A percentile compares a stretch with the other conserved stretches of the same genome.
phyloP scores from a whole-genome alignment of 1,284 basidiomycete genomes.

The Farysia itapuensis region DNA sequence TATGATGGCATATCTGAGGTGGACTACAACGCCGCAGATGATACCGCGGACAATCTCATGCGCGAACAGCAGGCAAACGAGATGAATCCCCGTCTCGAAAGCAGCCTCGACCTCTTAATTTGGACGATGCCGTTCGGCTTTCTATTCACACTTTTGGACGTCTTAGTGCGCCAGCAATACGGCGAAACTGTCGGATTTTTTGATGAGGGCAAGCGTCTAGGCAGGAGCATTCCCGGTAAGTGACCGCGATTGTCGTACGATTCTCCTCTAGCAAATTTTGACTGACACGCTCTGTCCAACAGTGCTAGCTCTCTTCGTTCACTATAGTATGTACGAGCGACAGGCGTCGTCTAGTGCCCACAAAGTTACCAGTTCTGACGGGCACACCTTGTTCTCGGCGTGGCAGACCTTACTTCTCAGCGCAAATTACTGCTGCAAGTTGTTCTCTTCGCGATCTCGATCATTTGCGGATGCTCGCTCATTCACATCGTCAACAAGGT shows the following conservation, averaged over 20 bases:
- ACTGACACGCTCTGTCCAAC: background rate
- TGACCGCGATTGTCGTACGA: background rate
- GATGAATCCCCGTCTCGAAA: slow-evolving; percentile 36
- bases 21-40: slow-evolving; percentile 12
- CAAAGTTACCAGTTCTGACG: too few species aligned
- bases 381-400: background rate
- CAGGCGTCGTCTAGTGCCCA: too few species aligned
- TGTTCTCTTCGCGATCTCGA: slow-evolving; percentile 28
- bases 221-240: slow-evolving; percentile 44
- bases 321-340: slow-evolving; percentile 26
- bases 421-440: slow-evolving; percentile 31
- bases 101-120: slow-evolving; percentile 44
- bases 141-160: slow-evolving; percentile 51
- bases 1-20: slow-evolving; percentile 27
- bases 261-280: background rate
- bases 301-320: slow-evolving; percentile 41
- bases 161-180: slow-evolving; percentile 58
- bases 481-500: slow-evolving; percentile 53
- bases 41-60: slow-evolving; percentile 35
- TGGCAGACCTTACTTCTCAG: slow-evolving; percentile 26
- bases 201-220: slow-evolving; percentile 29
- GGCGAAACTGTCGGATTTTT: slow-evolving; percentile 34
- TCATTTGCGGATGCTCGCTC: slow-evolving; percentile 35
- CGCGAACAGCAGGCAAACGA: slow-evolving; percentile 26
- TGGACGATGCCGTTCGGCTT: slow-evolving; percentile 58